Evolutionary conservation across 208 protist species (phyloP).

Genomic region (Balamuthia mandrillaris): DNA sequence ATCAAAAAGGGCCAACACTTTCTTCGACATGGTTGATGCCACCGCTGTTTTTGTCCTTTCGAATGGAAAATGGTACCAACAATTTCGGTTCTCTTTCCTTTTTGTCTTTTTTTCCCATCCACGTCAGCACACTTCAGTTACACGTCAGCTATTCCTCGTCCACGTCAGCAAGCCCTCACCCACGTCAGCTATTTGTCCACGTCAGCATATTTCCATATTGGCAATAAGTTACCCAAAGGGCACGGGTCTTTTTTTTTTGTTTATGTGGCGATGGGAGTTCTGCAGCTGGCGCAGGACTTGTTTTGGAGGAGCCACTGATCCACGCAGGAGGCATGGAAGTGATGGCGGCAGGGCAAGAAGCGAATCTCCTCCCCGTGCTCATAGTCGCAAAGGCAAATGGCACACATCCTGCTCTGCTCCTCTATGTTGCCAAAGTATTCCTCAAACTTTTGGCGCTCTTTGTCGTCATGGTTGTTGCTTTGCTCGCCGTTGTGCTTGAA

Average conservation of each 20-base stretch:
- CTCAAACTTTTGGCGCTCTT: background rate
- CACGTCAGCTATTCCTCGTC: too few relatives aligned
- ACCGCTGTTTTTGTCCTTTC: too few relatives aligned
- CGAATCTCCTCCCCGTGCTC: constrained; percentile 38
- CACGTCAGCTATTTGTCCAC: too few relatives aligned
- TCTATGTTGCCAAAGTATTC: background rate
- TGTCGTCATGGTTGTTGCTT: background rate
- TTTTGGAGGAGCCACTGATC: background rate
- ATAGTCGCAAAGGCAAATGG: constrained; percentile 56
- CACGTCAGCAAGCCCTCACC: too few relatives aligned
- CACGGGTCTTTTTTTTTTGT: too few relatives aligned
- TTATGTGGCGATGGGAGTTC: background rate
- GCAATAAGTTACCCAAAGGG: too few relatives aligned
- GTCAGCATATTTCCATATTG: constrained; percentile 37
- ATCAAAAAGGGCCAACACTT: background rate
- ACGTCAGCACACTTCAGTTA: too few relatives aligned
- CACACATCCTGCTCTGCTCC: background rate
- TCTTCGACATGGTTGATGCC: too few relatives aligned
- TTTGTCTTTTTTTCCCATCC: too few relatives aligned
- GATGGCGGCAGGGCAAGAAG: constrained; percentile 51
- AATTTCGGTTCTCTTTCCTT: too few relatives aligned
- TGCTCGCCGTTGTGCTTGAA: too few relatives aligned
- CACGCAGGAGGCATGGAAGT: constrained; percentile 49
- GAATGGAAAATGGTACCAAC: too few relatives aligned
- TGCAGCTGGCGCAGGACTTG: background rate